Evolutionary conservation across 768 basidiomycete genomes (phyloP), one percentile per base, ranked within the genome.

Genomic region (Termitomyces sp.): DNA sequence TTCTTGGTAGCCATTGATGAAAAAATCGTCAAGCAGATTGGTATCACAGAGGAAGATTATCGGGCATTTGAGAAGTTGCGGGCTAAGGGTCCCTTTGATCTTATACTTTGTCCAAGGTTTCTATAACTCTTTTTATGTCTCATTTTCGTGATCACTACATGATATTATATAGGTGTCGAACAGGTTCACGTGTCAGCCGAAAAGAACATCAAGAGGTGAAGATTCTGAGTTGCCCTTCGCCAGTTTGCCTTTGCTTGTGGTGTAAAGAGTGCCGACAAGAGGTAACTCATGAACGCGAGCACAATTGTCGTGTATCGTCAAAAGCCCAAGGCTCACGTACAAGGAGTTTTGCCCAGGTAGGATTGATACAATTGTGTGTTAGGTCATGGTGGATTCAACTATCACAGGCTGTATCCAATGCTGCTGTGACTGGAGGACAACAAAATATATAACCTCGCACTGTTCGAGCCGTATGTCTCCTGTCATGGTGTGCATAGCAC

Each of bases 191-290:
- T 53, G 79, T 86, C 16, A 81, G 81, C 61, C 75, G 76, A 30
- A 60, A 67, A 47, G 81, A 85, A 58, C 73, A 79, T 55, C 64
- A 70, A 9, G 71, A 71, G 5, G 65, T 67, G 19, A 65, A 68
- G 37, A 72, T 76, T 21, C 66, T 87, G 43, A 66, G 69, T 12
- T 87, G 85, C 58, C 81, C 82, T 2, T 64, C 80, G 30, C 30
- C 41, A 0, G 65, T 66, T n/a, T 87, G 85, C 57, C 61, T 65
- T 0, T 68, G 80, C 61, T 67, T 73, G 10, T 87, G 85, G 85
- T 87, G 85, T 67, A 86, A 82, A 67, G 66, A 68, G 23, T 87
- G 85, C 67, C 76, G 76, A 32, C 79, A 81, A 54, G 55, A 66
- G 12, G 64, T 77, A 39, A 68, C 59, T 60, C 69, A 65, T 25